Conservation (phyloP, 2,329 filamentous ascomycete species). For the Pseudocercospora pini-densiflorae region DNA sequence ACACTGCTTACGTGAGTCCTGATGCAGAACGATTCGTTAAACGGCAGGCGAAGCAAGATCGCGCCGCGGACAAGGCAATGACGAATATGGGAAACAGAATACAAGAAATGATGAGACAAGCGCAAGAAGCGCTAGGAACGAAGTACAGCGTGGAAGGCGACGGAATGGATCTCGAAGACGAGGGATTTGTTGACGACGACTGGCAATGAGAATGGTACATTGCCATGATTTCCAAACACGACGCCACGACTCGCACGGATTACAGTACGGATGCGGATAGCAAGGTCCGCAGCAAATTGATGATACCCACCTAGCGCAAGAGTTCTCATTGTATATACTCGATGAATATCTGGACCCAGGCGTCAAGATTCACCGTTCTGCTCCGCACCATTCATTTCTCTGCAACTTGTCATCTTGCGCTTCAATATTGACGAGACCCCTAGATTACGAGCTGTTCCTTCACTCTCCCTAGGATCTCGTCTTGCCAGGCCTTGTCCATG, state of each 20-base stretch:
- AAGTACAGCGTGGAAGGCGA: slow-evolving; percentile 48
- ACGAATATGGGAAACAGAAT: slow-evolving; percentile 78
- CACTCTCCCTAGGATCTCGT: too few species aligned
- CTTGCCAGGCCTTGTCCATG: too few species aligned
- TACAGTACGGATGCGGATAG: not conserved
- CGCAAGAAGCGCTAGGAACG: slow-evolving; percentile 76
- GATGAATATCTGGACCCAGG: too few species aligned
- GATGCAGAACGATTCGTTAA: slow-evolving; percentile 77
- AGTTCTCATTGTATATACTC: not conserved
- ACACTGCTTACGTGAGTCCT: slow-evolving; percentile 44
- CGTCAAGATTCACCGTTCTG: too few species aligned
- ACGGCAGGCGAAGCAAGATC: slow-evolving; percentile 73
- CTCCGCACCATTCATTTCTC: too few species aligned
- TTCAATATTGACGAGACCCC: too few species aligned
- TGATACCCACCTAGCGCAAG: slow-evolving; percentile 17
- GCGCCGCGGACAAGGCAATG: slow-evolving; percentile 78
- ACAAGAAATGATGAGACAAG: slow-evolving; percentile 85
- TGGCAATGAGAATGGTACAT: slow-evolving; percentile 19
- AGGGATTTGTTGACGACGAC: slow-evolving; percentile 38
- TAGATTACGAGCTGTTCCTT: too few species aligned
- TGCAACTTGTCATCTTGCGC: too few species aligned
- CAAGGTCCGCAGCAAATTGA: slow-evolving; percentile 5
- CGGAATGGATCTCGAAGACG: slow-evolving; percentile 39
- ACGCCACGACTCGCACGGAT: not conserved
- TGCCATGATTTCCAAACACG: not conserved